These are phyloP conservation scores for Capsicum pubescens DNA, from an alignment of 257 asterid genomes.

Conservation along the genomic window DNA sequence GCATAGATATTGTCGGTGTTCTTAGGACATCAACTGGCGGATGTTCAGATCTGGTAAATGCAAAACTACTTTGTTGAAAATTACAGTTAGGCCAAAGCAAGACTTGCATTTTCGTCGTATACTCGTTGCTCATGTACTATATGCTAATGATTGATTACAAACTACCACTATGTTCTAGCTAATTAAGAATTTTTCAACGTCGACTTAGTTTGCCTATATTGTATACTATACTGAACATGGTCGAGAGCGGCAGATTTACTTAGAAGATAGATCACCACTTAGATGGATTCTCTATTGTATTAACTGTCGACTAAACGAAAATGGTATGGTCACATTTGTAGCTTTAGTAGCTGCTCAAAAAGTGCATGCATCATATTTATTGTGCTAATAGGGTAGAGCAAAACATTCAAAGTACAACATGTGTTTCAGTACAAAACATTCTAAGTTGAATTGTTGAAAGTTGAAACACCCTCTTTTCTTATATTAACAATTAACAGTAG, in stretches of 20 bases:
- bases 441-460: not conserved
- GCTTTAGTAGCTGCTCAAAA: not conserved
- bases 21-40: not conserved
- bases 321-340: not conserved
- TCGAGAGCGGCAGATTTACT: not conserved
- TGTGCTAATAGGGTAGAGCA: not conserved
- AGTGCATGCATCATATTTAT: not conserved
- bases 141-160: not conserved
- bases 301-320: not conserved
- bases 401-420: not conserved
- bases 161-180: not conserved
- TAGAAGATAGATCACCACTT: not conserved
- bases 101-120: not conserved
- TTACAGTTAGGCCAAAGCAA: not conserved
- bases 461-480: not conserved
- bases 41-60: not conserved
- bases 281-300: not conserved
- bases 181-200: not conserved
- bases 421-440: not conserved
- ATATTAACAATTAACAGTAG: conserved; percentile 41
- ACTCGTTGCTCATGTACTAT: not conserved
- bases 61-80: not conserved
- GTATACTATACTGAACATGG: not conserved
- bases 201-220: not conserved
- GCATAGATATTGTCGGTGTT: not conserved